Percentiles rank a stretch among this genome's conserved stretches.
Evolutionary conservation across 768 basidiomycete species (phyloP).

Genomic region (Neoboletus magnificus): DNA sequence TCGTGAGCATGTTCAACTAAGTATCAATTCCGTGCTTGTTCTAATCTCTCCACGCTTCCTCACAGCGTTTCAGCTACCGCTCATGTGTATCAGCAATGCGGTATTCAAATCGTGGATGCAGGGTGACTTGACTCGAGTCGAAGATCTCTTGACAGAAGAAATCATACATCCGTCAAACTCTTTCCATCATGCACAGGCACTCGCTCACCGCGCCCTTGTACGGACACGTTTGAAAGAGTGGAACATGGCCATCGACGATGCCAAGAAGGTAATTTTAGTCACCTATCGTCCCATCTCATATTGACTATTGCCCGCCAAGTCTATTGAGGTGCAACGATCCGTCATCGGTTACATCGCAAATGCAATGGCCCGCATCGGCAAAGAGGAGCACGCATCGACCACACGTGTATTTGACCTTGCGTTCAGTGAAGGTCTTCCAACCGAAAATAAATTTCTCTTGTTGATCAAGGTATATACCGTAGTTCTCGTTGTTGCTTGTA

Average conservation of each 20-base stretch:
- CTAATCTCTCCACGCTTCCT: neutral
- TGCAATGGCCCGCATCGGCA: neutral
- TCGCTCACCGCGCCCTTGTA: too few species aligned
- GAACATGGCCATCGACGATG: too few species aligned
- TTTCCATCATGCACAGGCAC: neutral
- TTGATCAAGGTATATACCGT: too few species aligned
- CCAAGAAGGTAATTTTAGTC: neutral
- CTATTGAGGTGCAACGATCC: conserved; percentile 3
- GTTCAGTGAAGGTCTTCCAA: too few species aligned
- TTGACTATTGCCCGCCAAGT: neutral
- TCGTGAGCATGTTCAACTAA: neutral
- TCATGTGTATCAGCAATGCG: too few species aligned
- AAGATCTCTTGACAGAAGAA: conserved; percentile 1
- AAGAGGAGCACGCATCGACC: conserved; percentile 1
- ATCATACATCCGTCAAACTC: neutral
- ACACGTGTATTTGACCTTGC: too few species aligned
- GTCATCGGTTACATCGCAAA: conserved; percentile 6
- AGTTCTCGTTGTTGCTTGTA: too few species aligned
- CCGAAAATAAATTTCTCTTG: too few species aligned
- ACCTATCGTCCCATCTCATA: neutral
- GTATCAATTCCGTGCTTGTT: neutral
- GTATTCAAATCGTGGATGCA: neutral
- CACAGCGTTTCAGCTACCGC: neutral
- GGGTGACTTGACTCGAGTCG: neutral
- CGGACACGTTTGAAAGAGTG: too few species aligned